Evolutionary conservation across 768 basidiomycete genomes (phyloP).

Genomic region (Tylopilus subfusipes): DNA sequence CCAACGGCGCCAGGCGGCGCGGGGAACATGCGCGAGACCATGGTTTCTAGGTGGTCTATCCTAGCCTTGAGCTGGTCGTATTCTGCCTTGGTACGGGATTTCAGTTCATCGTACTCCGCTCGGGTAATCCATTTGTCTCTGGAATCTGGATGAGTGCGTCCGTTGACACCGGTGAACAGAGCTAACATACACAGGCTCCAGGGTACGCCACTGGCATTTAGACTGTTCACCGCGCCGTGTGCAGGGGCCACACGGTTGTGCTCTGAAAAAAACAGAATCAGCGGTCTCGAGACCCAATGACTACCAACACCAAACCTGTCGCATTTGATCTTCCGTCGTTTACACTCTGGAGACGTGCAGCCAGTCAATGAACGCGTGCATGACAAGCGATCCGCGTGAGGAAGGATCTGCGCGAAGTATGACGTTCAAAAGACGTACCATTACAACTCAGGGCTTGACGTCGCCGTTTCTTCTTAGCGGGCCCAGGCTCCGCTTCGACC

Average conservation of each 20-base stretch:
- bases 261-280: conserved; percentile 44
- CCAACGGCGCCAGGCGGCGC: conserved; percentile 25
- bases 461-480: conserved; percentile 79
- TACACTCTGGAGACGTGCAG: conserved; percentile 59
- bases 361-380: conserved; percentile 1
- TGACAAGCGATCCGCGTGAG: conserved; percentile 12
- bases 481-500: conserved; percentile 49
- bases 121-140: conserved; percentile 82
- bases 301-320: conserved; percentile 55
- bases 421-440: conserved; percentile 44
- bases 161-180: not conserved
- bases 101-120: conserved; percentile 74
- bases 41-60: conserved; percentile 55
- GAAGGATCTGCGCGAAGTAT: conserved; percentile 19
- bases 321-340: conserved; percentile 84
- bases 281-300: conserved; percentile 4
- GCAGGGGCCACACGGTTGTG: conserved; percentile 81
- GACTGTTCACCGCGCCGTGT: conserved; percentile 73
- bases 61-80: conserved; percentile 60
- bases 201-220: conserved; percentile 79
- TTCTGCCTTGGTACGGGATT: conserved; percentile 40
- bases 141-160: conserved; percentile 15
- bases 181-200: conserved; percentile 70
- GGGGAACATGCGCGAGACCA: conserved; percentile 43
- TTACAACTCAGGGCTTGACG: conserved; percentile 84